Conservation (phyloP, 2,329 filamentous ascomycete species). For the Hirsutella minnesotensis region DNA sequence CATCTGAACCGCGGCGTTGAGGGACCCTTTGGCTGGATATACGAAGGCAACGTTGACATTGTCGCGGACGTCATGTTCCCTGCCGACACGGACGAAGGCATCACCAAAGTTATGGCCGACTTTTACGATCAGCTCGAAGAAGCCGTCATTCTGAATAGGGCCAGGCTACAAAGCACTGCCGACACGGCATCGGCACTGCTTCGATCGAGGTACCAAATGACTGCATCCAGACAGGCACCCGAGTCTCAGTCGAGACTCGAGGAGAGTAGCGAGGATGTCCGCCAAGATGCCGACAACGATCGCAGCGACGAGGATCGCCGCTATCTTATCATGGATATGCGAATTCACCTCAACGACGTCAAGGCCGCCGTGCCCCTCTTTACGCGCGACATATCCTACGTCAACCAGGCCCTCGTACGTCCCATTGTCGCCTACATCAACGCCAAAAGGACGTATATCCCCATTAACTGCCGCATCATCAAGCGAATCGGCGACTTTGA, state of each 20-base stretch:
- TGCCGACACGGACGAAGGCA: slow-evolving; percentile 72
- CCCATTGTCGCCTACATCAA: slow-evolving; percentile 99
- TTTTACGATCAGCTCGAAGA: slow-evolving; percentile 95
- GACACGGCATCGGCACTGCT: slow-evolving; percentile 15
- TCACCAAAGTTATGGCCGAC: slow-evolving; percentile 91
- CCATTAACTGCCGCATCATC: slow-evolving; percentile 86
- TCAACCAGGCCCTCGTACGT: slow-evolving; percentile 88
- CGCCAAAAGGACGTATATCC: slow-evolving; percentile 86
- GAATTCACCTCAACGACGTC: slow-evolving; percentile 91
- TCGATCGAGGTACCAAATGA: slow-evolving; percentile 20
- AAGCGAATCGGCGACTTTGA: slow-evolving; percentile 85
- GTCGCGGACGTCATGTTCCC: slow-evolving; percentile 94
- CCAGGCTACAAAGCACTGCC: slow-evolving; percentile 42
- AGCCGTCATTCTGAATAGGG: slow-evolving; percentile 69
- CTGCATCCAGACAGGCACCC: slow-evolving; percentile 11
- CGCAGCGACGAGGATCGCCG: slow-evolving; percentile 50
- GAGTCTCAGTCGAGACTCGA: slow-evolving; percentile 5
- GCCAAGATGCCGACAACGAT: neutral
- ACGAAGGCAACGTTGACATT: slow-evolving; percentile 93
- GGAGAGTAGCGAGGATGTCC: slow-evolving; percentile 1
- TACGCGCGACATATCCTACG: slow-evolving; percentile 81
- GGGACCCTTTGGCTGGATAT: slow-evolving; percentile 95
- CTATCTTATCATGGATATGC: slow-evolving; percentile 85
- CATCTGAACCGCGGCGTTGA: slow-evolving; percentile 89
- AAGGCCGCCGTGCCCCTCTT: slow-evolving; percentile 89